These are phyloP conservation scores for Gracilaria vermiculophylla DNA, from an alignment of 23 red algal genomes.

Conservation along the genomic window DNA sequence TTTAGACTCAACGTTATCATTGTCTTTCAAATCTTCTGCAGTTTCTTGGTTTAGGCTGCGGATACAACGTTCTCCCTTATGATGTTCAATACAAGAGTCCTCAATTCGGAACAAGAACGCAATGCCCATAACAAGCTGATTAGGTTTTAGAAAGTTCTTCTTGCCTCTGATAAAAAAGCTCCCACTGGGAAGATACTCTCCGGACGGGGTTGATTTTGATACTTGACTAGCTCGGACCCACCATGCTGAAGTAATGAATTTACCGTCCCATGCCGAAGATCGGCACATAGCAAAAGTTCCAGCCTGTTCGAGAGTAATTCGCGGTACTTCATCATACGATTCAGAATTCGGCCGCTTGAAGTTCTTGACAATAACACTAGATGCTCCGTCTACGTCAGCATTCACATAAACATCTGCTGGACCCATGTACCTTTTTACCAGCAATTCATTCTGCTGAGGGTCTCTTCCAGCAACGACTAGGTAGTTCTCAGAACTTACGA, in stretches of 20 bases:
- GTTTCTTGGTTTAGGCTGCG: neutral
- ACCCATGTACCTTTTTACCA: slow-evolving; percentile 90
- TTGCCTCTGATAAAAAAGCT: slow-evolving; percentile 90
- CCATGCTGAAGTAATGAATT: slow-evolving; percentile 86
- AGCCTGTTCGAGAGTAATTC: slow-evolving; percentile 81
- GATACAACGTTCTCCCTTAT: slow-evolving; percentile 79
- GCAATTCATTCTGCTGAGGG: slow-evolving; percentile 92
- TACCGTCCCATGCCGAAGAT: slow-evolving; percentile 86
- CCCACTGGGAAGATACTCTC: slow-evolving; percentile 74
- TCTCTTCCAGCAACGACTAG: slow-evolving; percentile 93
- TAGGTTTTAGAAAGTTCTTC: slow-evolving; percentile 86
- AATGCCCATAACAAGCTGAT: slow-evolving; percentile 88
- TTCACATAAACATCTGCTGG: slow-evolving; percentile 90
- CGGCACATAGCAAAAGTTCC: slow-evolving; percentile 89
- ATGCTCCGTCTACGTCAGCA: slow-evolving; percentile 90
- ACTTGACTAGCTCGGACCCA: slow-evolving; percentile 95
- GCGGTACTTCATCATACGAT: slow-evolving; percentile 67
- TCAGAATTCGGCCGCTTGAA: neutral
- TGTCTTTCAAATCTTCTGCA: neutral
- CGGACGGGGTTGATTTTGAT: slow-evolving; percentile 71
- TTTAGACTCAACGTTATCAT: neutral
- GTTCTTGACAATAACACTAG: slow-evolving; percentile 93
- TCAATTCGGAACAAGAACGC: slow-evolving; percentile 90
- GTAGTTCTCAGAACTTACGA: slow-evolving; percentile 88
- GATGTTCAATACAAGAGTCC: slow-evolving; percentile 55